Evolutionary conservation across 192 early-diverging fungal genomes (phyloP).

Genomic region (Entophlyctis luteolus): DNA sequence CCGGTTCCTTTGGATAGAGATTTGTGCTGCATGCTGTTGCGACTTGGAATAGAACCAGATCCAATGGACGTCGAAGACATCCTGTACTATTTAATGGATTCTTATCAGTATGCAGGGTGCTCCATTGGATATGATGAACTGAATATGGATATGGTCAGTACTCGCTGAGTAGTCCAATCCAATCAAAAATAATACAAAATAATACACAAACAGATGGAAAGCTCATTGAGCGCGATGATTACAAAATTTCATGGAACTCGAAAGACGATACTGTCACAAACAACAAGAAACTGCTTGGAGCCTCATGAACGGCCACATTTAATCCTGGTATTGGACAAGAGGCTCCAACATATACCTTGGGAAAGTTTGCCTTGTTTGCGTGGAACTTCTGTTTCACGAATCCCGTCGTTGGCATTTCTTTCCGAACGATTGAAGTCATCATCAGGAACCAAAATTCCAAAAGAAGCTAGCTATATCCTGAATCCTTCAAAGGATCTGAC

Average conservation of each 20-base stretch:
- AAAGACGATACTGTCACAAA: not conserved
- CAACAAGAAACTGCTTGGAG: not conserved
- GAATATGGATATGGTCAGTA: conserved; percentile 41
- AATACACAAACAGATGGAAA: conserved; percentile 20
- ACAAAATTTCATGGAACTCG: conserved; percentile 20
- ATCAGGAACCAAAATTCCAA: conserved; percentile 26
- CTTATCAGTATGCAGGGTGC: conserved; percentile 53
- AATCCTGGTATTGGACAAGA: conserved; percentile 81
- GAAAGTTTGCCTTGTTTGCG: conserved; percentile 78
- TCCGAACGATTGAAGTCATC: conserved; percentile 39
- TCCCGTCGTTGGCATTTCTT: conserved; percentile 77
- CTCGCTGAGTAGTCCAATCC: conserved; percentile 1
- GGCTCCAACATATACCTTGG: conserved; percentile 82
- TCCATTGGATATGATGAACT: conserved; percentile 56
- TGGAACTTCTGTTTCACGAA: conserved; percentile 66
- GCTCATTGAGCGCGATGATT: conserved; percentile 26
- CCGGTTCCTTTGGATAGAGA: conserved; percentile 55
- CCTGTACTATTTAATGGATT: conserved; percentile 62
- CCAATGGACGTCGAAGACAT: conserved; percentile 66
- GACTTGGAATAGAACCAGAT: conserved; percentile 49
- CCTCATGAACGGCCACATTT: conserved; percentile 48
- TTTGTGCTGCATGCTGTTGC: conserved; percentile 53
- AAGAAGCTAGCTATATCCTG: conserved; percentile 69
- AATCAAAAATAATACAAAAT: conserved; percentile 8
- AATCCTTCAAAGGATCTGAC: conserved; percentile 87